Conservation (phyloP, 345 rosid species). For the Salix suchowensis region DNA sequence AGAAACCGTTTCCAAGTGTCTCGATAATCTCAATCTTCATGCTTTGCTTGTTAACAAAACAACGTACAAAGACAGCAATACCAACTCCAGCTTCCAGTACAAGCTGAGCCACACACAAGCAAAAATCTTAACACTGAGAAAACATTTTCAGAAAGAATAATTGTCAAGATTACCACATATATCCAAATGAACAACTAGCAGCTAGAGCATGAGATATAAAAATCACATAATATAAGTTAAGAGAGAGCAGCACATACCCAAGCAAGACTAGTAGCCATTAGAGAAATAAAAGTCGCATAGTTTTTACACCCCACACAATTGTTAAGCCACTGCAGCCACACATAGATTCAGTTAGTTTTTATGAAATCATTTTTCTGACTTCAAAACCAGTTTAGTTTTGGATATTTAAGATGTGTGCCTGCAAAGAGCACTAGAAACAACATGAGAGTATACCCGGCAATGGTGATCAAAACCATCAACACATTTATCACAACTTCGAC, state of each 20-base stretch:
- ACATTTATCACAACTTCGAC: conserved; percentile 95
- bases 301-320: conserved; percentile 94
- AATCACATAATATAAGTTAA: not conserved
- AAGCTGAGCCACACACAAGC: conserved; percentile 43
- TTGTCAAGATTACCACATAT: not conserved
- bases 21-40: conserved; percentile 88
- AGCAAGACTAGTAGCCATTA: conserved; percentile 82
- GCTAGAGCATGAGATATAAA: not conserved
- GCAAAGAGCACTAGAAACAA: conserved; percentile 7
- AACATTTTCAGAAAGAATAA: not conserved
- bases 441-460: conserved; percentile 64
- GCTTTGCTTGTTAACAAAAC: conserved; percentile 71
- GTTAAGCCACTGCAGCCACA: conserved; percentile 88
- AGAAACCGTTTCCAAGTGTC: conserved; percentile 96
- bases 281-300: conserved; percentile 74
- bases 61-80: conserved; percentile 80
- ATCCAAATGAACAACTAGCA: not conserved
- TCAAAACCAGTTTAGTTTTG: conserved; percentile 5
- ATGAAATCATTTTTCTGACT: not conserved
- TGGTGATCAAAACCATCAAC: conserved; percentile 98
- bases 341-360: conserved; percentile 25
- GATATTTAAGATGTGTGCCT: conserved; percentile 9
- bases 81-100: conserved; percentile 87
- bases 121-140: not conserved
- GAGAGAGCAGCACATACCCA: conserved; percentile 58